Evolutionary conservation across 164 flowering plant genomes (phyloP), one percentile per base, ranked within the genome.

Genomic region (Chloranthus sessilifolius): DNA sequence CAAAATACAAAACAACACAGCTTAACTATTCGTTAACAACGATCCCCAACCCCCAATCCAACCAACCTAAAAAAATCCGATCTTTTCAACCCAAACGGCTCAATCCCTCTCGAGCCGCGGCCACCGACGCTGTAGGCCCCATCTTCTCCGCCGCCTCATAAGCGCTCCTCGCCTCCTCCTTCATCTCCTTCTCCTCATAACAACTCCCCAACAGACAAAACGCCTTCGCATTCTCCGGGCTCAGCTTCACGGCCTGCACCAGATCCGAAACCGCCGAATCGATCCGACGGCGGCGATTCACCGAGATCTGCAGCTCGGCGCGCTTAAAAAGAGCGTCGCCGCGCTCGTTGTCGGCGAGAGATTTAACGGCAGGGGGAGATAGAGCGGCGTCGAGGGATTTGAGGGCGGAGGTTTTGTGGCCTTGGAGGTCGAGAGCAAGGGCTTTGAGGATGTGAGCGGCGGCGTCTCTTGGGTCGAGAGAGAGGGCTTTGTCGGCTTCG

Each of bases 381-480:
- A 90, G 77, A 1, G 95, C 97, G 14, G 33, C 46, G 48, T 82
- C 87, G 43, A 86, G 45, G 5, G 88, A 74, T 7, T 74, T 75
- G 27, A 85, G 70, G 2, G 97, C 95, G 17, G 88, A 68, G 30
- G 78, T 39, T 39, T 62, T 65, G 69, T 62, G 78, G 14, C 88
- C 95, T 55, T 70, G 85, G 43, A 76, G 62, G 11, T 81, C 84
- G 14, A 84, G 77, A 1, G 82, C 78, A 5, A 90, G 67, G 43
- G 91, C 78, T 45, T 81, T 82, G 61, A 90, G 78, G 56, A 90
- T 81, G 68, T 84, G 83, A 12, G 88, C 45, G 0, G 97, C 97
- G 24, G 94, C 94, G 64, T 90, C 98, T n/a, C 44, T 61, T 15
- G 94, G 88, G 29, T 87, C 84, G 41, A 84, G 65, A 7, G 77